Evolutionary conservation across 2,329 filamentous ascomycete genomes (phyloP), one percentile per base, ranked within the genome.

Genomic region (Dissoconium aciculare): DNA sequence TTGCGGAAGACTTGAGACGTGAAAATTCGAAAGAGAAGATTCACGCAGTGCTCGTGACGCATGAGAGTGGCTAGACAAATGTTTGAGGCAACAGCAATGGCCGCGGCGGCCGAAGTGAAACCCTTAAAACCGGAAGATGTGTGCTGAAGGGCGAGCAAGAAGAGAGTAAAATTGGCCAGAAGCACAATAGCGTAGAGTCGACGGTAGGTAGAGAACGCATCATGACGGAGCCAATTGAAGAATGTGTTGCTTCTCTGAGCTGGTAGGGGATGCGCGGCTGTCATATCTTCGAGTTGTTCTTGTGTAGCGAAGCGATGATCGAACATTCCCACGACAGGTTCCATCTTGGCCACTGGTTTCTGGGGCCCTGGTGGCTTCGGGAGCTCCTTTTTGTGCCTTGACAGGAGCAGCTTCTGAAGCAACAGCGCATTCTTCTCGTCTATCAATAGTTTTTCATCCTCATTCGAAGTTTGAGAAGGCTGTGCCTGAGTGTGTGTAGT

Each of bases 1-100:
- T 42, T 47, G 9, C 41, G 44, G 8, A 56, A 56, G 4, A 58
- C 38, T n/a, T 8, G 19, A n/a, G 31, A 32, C 3, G 36, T 32
- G 35, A 50, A 51, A 21, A 52, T 30, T 5, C 45, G 46, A 37
- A 54, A 60, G 17, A 59, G 35, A 3, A 50, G 9, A 33, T 61
- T 61, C 42, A 60, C 49, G 11, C 53, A 42, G 33, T 58, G 50
- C 33, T 59, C 56, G 17, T 59, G 55, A 5, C 58, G 50, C 29
- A 57, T 48, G 9, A 58, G 29, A 3, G 54, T 40, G 10, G 50
- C 47, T 4, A 52, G 37, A 11, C 50, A 40, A 15, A 61, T 38
- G 27, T 56, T 56, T 17, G 43, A 45, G 3, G 45, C 46, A 10
- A 49, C 45, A 3, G 51, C 54, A 5, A 50, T 55, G n/a, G 47